Conservation (phyloP, 2,329 filamentous ascomycete species). For the Ceratocystis harringtonii region DNA sequence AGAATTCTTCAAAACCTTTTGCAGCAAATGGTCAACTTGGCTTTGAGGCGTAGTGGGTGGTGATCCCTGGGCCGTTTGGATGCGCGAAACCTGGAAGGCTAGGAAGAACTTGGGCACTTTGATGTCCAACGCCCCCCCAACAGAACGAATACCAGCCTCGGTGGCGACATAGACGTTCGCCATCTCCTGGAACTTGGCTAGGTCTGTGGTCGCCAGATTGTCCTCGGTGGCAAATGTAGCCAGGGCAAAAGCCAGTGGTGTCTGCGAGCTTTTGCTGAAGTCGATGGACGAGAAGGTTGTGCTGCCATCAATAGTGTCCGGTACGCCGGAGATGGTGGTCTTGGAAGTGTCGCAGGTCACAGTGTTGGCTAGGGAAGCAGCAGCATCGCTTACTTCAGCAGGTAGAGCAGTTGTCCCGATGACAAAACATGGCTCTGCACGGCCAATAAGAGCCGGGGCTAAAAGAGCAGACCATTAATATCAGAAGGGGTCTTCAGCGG, state of each 20-base stretch:
- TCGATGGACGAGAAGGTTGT: conserved; percentile 40
- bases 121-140: conserved; percentile 38
- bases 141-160: conserved; percentile 41
- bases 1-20: conserved; percentile 43
- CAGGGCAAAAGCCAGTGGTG: conserved; percentile 40
- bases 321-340: conserved; percentile 38
- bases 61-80: conserved; percentile 44
- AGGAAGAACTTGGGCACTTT: conserved; percentile 51
- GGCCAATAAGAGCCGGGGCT: conserved; percentile 19
- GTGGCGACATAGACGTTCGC: conserved; percentile 44
- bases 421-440: conserved; percentile 37
- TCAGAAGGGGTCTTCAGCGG: neutral
- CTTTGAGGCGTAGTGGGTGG: conserved; percentile 34
- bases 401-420: conserved; percentile 37
- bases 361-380: conserved; percentile 27
- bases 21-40: conserved; percentile 41
- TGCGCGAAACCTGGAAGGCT: conserved; percentile 42
- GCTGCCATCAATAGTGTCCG: conserved; percentile 39
- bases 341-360: conserved; percentile 35
- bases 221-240: conserved; percentile 36
- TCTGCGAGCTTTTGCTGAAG: conserved; percentile 35
- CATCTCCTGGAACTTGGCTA: conserved; percentile 36
- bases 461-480: neutral
- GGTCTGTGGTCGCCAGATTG: conserved; percentile 34
- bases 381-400: conserved; percentile 32